A percentile compares a stretch with the other conserved stretches of the same genome.
phyloP scores from a whole-genome alignment of 2,329 filamentous ascomycete species.

The Xylaria multiplex region DNA sequence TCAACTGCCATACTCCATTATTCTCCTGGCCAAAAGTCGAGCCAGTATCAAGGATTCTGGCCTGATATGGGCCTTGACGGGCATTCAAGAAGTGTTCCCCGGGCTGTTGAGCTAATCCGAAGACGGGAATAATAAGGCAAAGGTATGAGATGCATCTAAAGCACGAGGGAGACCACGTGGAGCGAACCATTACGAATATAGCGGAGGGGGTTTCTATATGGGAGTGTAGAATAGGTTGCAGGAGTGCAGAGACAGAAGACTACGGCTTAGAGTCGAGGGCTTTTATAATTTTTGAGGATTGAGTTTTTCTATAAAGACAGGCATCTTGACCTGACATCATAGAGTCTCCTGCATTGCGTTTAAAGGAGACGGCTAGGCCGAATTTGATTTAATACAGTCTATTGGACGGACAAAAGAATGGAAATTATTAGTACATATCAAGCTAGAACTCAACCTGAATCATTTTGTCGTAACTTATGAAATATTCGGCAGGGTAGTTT shows the following conservation, averaged over 20 bases:
- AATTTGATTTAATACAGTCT: too few relatives aligned
- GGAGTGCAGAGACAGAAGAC: background rate
- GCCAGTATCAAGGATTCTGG: slow-evolving; percentile 16
- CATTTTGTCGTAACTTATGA: too few relatives aligned
- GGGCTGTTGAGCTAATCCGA: background rate
- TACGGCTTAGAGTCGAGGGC: background rate
- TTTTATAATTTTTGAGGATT: slow-evolving; percentile 1
- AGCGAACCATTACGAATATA: slow-evolving; percentile 6
- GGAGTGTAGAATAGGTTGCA: background rate
- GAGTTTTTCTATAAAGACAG: background rate
- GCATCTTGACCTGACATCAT: too few relatives aligned
- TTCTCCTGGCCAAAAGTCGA: slow-evolving; percentile 23
- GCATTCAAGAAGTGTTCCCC: background rate
- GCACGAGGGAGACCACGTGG: slow-evolving; percentile 7
- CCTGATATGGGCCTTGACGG: slow-evolving; percentile 16
- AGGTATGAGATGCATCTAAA: slow-evolving; percentile 13
- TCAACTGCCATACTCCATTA: slow-evolving; percentile 31
- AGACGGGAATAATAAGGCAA: background rate
- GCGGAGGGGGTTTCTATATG: background rate
- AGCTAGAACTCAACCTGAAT: too few relatives aligned
- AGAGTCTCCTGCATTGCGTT: too few relatives aligned
- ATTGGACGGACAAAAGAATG: too few relatives aligned
- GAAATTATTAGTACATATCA: too few relatives aligned
- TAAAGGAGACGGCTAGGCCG: too few relatives aligned
- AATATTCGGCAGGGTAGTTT: too few relatives aligned